Evolutionary conservation across 345 rosid genomes (phyloP), one percentile per base, ranked within the genome.

Genomic region (Balakata baccata): DNA sequence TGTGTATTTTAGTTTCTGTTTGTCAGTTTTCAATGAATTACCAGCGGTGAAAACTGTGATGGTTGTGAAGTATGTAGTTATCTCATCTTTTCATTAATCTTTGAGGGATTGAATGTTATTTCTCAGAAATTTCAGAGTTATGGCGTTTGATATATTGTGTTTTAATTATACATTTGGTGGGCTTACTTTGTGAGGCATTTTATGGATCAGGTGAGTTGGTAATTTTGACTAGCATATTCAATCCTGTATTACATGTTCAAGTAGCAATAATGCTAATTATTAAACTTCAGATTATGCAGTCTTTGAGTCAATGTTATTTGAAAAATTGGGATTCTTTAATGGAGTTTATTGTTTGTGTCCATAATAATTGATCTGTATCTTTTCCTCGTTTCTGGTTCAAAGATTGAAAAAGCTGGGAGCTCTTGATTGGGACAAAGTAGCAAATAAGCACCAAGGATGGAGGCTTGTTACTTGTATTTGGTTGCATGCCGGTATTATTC

Each of bases 401-500:
- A 78, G 78, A 9, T 74, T 78, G 75, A 50, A 69, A 75, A 79
- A 71, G 20, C 2, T 79, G 75, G 75, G 82, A 64, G 82, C 68
- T 50, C 72, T 79, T 11, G 43, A 70, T 41, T 66, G 79, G 82
- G 23, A 12, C 43, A 71, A 66, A 46, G 45, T 74, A 23, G 76
- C 75, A 23, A 66, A 60, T 3, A 4, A 58, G 63, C 78, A 75
- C 38, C 75, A 79, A 23, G 82, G 75, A 65, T 79, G 82, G 82
- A 79, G 78, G 51, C 75, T 79, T 14, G 41, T 75, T 37, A 75
- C 79, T 7, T 79, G 73, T 52, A 61, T 75, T n/a, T 79, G 82
- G 82, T 52, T 79, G 69, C 79, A 79, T 61, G 82, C 79, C 11
- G 82, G 79, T 5, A 6, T 79, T 37, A 75, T 79, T 52, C 82